phyloP scores from a whole-genome alignment of 805 yeast genomes.

The Candida nanaspora region DNA sequence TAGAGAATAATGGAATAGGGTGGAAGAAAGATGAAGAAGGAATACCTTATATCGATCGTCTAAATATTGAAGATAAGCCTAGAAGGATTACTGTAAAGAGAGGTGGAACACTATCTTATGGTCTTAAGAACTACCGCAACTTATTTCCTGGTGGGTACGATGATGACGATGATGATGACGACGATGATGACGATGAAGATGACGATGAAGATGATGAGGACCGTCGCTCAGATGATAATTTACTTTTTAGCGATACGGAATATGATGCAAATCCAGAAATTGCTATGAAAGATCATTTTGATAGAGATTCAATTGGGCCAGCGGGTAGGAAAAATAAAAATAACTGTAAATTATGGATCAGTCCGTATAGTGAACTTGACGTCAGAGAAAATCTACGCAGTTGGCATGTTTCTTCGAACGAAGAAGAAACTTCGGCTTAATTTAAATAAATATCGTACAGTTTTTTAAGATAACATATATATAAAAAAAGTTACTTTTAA shows the following conservation, averaged over 20 bases:
- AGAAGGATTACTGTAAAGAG: not conserved
- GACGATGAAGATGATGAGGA: not conserved
- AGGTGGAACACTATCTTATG: not conserved
- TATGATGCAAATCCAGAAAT: too few relatives aligned
- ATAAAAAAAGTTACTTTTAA: too few relatives aligned
- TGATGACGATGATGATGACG: not conserved
- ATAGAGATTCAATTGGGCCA: not conserved
- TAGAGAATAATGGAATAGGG: slow-evolving; percentile 58
- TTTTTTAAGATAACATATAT: too few relatives aligned
- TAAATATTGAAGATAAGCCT: not conserved
- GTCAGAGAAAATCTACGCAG: slow-evolving; percentile 31
- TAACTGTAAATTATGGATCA: slow-evolving; percentile 1
- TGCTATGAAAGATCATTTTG: too few relatives aligned
- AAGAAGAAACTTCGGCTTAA: not conserved
- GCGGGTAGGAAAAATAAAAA: not conserved
- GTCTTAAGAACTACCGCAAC: too few relatives aligned
- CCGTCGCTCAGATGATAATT: too few relatives aligned
- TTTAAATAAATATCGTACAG: too few relatives aligned
- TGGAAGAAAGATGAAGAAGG: slow-evolving; percentile 50
- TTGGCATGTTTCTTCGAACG: slow-evolving; percentile 25
- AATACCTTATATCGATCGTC: slow-evolving; percentile 29
- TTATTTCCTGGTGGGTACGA: not conserved
- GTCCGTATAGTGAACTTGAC: slow-evolving; percentile 23
- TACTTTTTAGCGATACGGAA: too few relatives aligned
- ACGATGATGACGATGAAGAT: not conserved